A percentile compares a stretch with the other conserved stretches of the same genome.
Evolutionary conservation across 306 rosid genomes (phyloP).

Genomic region (Quercus rubra): DNA sequence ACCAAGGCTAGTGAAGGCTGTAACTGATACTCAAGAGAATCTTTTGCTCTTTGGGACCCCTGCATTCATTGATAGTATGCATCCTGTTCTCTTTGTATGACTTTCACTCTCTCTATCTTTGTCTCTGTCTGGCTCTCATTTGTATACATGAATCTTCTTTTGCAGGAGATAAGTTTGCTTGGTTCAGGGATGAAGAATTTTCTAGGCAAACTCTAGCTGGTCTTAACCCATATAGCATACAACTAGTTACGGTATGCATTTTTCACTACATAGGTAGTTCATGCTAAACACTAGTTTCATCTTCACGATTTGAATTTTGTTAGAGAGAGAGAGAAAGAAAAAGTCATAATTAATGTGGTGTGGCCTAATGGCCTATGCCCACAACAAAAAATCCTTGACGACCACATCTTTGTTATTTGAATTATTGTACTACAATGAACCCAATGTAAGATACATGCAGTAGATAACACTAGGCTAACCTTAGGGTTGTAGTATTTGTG

Average conservation of each 20-base stretch:
- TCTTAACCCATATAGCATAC: slow-evolving; percentile 35
- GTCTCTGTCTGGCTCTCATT: neutral
- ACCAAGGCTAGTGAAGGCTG: neutral
- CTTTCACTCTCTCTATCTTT: neutral
- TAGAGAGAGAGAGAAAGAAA: too few species aligned
- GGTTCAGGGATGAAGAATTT: slow-evolving; percentile 49
- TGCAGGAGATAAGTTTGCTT: slow-evolving; percentile 41
- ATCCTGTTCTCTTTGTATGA: neutral
- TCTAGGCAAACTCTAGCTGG: slow-evolving; percentile 47
- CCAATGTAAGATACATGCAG: too few species aligned
- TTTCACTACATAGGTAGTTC: neutral
- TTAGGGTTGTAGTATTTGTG: neutral
- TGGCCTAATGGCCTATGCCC: neutral
- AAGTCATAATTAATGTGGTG: too few species aligned
- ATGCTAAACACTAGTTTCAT: too few species aligned
- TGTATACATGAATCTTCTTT: neutral
- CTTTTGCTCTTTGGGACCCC: slow-evolving; percentile 5
- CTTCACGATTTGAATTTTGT: too few species aligned
- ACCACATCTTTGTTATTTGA: too few species aligned
- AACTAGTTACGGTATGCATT: slow-evolving; percentile 30
- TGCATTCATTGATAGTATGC: slow-evolving; percentile 31
- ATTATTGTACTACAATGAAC: too few species aligned
- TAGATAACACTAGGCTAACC: neutral
- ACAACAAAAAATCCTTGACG: too few species aligned
- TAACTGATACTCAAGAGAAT: neutral